A percentile compares a stretch with the other conserved stretches of the same genome.
These are phyloP conservation scores for Trifolium repens DNA, from an alignment of 306 rosid genomes.

Conservation along the genomic window DNA sequence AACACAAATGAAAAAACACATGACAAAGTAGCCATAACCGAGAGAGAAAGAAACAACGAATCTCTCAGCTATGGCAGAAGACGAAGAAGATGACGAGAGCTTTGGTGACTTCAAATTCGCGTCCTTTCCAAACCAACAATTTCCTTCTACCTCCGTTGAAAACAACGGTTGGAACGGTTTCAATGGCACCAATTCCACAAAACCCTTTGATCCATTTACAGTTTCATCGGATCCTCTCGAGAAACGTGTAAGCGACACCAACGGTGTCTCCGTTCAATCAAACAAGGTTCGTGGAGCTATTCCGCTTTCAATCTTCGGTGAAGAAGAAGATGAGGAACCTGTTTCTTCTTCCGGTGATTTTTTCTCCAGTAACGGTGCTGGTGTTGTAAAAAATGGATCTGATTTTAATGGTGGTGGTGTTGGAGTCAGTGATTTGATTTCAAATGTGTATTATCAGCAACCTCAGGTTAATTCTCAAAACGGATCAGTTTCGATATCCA, in stretches of 20 bases:
- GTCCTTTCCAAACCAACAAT: constrained; percentile 39
- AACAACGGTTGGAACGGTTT: constrained; percentile 69
- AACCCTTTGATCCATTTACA: constrained; percentile 39
- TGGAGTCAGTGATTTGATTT: constrained; percentile 56
- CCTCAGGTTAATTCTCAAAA: constrained; percentile 44
- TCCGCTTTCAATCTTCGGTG: constrained; percentile 92
- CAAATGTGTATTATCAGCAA: constrained; percentile 52
- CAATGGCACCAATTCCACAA: constrained; percentile 33
- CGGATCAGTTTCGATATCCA: constrained; percentile 44
- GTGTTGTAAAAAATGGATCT: constrained; percentile 45
- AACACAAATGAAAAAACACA: background rate
- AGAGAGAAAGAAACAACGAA: constrained; percentile 14
- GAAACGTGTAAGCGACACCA: constrained; percentile 36
- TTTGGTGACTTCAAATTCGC: constrained; percentile 79
- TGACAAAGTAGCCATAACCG: constrained; percentile 13
- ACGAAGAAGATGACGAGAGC: constrained; percentile 72
- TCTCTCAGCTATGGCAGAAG: constrained; percentile 67
- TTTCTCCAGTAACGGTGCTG: constrained; percentile 43
- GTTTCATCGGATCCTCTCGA: constrained; percentile 19
- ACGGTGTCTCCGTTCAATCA: constrained; percentile 25
- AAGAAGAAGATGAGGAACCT: constrained; percentile 53
- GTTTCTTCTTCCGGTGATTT: constrained; percentile 35
- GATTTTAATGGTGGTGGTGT: constrained; percentile 46
- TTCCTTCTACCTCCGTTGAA: constrained; percentile 37
- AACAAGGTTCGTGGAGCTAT: constrained; percentile 69